Evolutionary conservation across 1,284 basidiomycete genomes (phyloP).

Genomic region (Termitomyces sp.): DNA sequence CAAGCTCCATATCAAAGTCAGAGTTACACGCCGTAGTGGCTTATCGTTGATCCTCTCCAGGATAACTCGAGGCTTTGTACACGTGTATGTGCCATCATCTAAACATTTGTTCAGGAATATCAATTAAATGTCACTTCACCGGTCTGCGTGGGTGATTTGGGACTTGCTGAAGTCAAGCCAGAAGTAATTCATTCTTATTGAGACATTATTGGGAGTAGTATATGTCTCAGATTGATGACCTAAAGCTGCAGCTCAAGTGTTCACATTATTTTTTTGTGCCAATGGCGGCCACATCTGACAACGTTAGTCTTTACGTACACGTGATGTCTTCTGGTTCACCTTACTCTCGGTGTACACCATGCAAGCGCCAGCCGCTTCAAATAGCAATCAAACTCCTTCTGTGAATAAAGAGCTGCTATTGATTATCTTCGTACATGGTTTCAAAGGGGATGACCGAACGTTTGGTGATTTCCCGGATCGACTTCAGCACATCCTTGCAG

Average conservation of each 20-base stretch:
- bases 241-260: too few species aligned
- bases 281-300: too few species aligned
- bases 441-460: slow-evolving; percentile 70
- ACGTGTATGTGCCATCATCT: background rate
- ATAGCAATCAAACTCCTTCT: background rate
- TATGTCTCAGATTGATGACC: background rate
- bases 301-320: too few species aligned
- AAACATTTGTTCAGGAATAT: background rate
- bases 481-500: slow-evolving; percentile 69
- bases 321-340: too few species aligned
- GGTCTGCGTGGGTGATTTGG: background rate
- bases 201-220: background rate
- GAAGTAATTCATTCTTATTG: background rate
- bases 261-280: too few species aligned
- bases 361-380: background rate
- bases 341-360: background rate
- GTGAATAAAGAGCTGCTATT: slow-evolving; percentile 40
- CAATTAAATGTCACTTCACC: background rate
- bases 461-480: slow-evolving; percentile 75
- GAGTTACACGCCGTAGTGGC: slow-evolving; percentile 18
- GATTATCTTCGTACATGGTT: slow-evolving; percentile 65
- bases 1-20: slow-evolving; percentile 51
- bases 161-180: background rate
- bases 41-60: slow-evolving; percentile 2
- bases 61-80: background rate